phyloP scores from a whole-genome alignment of 257 asterid species.

The Primulina huaijiensis region DNA sequence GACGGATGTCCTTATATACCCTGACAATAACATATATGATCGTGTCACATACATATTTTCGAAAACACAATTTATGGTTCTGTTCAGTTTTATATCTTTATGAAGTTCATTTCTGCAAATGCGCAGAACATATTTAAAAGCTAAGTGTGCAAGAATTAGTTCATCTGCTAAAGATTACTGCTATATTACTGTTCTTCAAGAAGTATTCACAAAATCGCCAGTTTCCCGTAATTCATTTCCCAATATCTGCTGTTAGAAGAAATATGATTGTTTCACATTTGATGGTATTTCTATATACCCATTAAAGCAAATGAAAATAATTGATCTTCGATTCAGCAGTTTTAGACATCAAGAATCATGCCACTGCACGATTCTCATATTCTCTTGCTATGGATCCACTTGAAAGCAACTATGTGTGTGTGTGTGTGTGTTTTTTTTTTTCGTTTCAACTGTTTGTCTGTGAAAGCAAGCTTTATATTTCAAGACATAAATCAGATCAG shows the following conservation, averaged over 20 bases:
- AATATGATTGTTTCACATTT: not conserved
- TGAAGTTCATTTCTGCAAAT: not conserved
- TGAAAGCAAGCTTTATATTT: no score
- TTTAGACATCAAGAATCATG: not conserved
- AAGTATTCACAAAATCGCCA: not conserved
- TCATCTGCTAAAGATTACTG: not conserved
- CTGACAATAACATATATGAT: not conserved
- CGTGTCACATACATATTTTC: not conserved
- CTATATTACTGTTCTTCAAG: not conserved
- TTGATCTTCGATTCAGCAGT: not conserved
- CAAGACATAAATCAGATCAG: no score
- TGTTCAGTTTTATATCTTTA: no score
- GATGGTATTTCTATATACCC: not conserved
- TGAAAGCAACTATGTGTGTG: not conserved
- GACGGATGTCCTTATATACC: not conserved
- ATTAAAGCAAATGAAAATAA: not conserved
- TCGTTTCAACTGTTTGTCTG: no score
- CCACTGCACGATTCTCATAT: not conserved
- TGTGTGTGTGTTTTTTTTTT: not conserved
- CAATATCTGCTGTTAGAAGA: not conserved
- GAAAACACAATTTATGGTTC: not conserved
- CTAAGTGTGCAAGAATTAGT: not conserved
- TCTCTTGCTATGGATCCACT: not conserved
- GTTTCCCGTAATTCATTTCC: not conserved
- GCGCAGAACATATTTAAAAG: not conserved